These are phyloP conservation scores for Pisolithus microcarpus DNA, from an alignment of 768 basidiomycete species.

Conservation along the genomic window DNA sequence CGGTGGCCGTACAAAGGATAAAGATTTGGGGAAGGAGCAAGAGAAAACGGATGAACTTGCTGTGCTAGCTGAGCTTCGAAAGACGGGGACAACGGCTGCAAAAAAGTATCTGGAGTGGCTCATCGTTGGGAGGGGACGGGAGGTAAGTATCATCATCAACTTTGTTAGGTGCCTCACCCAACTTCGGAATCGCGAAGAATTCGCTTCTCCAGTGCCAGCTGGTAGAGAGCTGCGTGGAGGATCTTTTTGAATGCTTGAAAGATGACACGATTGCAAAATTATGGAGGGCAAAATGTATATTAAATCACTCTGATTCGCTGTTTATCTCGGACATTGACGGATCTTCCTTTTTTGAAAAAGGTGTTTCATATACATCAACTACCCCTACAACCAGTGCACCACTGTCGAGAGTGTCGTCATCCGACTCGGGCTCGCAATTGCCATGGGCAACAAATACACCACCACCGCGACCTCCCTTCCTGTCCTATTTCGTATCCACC, in stretches of 20 bases:
- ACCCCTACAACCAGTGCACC: not conserved
- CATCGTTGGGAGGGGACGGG: conserved; percentile 60
- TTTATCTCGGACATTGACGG: not conserved
- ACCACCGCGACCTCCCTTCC: conserved; percentile 18
- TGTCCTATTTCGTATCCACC: conserved; percentile 72
- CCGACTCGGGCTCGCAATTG: conserved; percentile 1
- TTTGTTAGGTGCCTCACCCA: not conserved
- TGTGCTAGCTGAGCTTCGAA: conserved; percentile 24
- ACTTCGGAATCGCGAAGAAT: conserved; percentile 33
- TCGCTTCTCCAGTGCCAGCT: conserved; percentile 60
- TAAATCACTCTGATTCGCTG: not conserved
- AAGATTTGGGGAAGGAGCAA: conserved; percentile 15
- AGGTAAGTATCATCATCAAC: conserved; percentile 31
- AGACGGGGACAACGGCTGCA: conserved; percentile 37
- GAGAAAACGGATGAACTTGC: conserved; percentile 18
- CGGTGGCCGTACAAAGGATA: conserved; percentile 17
- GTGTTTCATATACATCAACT: conserved; percentile 45
- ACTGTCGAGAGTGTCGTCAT: conserved; percentile 7
- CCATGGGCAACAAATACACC: not conserved
- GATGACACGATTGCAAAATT: conserved; percentile 51
- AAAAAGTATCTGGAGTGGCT: conserved; percentile 75
- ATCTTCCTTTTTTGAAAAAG: conserved; percentile 23
- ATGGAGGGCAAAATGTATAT: conserved; percentile 65
- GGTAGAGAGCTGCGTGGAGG: conserved; percentile 47
- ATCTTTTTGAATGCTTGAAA: conserved; percentile 41